Evolutionary conservation across 768 basidiomycete genomes (phyloP), one percentile per base, ranked within the genome.

Genomic region (Termitomyces sp.): DNA sequence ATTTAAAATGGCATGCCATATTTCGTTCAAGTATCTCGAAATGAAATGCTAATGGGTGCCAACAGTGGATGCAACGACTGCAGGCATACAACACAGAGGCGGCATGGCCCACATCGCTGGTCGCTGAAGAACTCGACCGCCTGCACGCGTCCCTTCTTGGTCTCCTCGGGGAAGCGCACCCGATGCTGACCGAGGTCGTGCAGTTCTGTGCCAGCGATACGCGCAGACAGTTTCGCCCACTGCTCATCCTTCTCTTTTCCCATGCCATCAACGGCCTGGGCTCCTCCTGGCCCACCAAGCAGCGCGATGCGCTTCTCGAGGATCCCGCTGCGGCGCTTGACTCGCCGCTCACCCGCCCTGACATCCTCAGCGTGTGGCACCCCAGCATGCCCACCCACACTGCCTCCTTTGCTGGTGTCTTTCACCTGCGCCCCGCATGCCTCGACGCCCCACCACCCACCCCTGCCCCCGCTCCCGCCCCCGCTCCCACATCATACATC

Each of bases 281-380:
- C 4, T 68, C 75, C 4, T 72, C 77, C 43, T 96, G 87, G 82
- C 71, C 81, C 20, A 69, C 74, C 56, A 88, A 86, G 63, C 69
- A 73, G 50, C 86, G 83, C 82, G 80, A 78, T 12, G 85, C 88
- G 4, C 75, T 81, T 57, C 75, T 75, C 66, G 86, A 88, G 67
- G 77, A 79, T 20, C 18, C 40, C 7, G 66, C 80, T 35, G 78
- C 73, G 56, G 84, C 85, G 67, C 79, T 96, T 60, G 87, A 98
- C 75, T 79, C 84, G 50, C 87, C 93, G n/a, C 77, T 98, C 62
- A 85, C 84, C 53, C 81, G 82, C 28, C 79, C 89, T 5, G 89
- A 90, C 70, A 89, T 95, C 20, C 79, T 98, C 66, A 89, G 93
- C 71, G 94, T 97, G 74, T 91, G 87, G 79, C 95, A 98, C 71